phyloP scores from a whole-genome alignment of 2,329 filamentous ascomycete species.

The Hypoxylon sp. region DNA sequence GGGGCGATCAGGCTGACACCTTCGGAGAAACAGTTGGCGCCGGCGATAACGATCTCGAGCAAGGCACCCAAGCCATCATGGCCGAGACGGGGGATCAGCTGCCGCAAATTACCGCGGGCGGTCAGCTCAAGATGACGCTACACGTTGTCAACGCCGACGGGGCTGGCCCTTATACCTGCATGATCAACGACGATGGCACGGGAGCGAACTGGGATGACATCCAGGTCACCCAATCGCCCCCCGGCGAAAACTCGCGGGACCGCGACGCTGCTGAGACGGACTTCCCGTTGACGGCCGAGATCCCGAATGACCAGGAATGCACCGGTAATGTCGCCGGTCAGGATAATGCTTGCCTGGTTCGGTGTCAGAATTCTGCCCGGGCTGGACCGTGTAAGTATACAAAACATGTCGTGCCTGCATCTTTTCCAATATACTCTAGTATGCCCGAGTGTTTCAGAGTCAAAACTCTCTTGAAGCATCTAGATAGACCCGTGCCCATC shows the following conservation, averaged over 20 bases:
- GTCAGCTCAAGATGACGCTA: conserved; percentile 69
- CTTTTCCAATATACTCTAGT: too few species aligned
- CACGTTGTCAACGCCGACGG: conserved; percentile 72
- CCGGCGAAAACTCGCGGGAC: conserved; percentile 63
- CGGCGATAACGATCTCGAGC: conserved; percentile 68
- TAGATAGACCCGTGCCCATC: too few species aligned
- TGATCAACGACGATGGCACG: conserved; percentile 71
- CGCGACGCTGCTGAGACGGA: conserved; percentile 55
- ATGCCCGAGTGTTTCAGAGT: too few species aligned
- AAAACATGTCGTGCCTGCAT: too few species aligned
- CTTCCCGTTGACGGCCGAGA: conserved; percentile 67
- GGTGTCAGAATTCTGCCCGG: conserved; percentile 69
- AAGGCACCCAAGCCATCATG: conserved; percentile 69
- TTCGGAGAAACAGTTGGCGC: conserved; percentile 69
- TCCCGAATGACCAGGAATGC: conserved; percentile 67
- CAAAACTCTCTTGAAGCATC: too few species aligned
- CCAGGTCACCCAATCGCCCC: conserved; percentile 65
- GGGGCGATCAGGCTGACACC: conserved; percentile 61
- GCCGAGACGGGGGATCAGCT: conserved; percentile 66
- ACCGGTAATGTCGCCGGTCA: conserved; percentile 70
- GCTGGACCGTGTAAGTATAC: conserved; percentile 73
- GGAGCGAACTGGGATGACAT: conserved; percentile 65
- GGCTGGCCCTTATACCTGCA: conserved; percentile 73
- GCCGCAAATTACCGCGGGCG: conserved; percentile 69
- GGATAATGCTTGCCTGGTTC: conserved; percentile 70